phyloP scores from a whole-genome alignment of 1,284 basidiomycete genomes.

The Serendipita sp. region DNA sequence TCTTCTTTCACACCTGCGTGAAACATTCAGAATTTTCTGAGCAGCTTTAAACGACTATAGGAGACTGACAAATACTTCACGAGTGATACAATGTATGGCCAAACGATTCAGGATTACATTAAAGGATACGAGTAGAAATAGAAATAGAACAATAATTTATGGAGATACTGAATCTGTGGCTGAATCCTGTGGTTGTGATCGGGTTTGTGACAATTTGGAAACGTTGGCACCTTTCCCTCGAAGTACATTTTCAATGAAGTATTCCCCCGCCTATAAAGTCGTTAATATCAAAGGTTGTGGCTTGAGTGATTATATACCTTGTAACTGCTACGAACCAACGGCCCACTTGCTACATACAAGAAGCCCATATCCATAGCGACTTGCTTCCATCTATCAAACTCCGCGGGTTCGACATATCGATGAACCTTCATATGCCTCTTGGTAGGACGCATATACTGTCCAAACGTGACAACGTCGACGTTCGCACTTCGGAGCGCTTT shows the following conservation, averaged over 20 bases:
- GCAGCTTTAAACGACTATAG: too few relatives aligned
- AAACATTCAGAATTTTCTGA: too few relatives aligned
- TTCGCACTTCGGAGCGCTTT: conserved; percentile 74
- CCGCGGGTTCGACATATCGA: conserved; percentile 84
- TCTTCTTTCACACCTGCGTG: too few relatives aligned
- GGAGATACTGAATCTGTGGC: not conserved
- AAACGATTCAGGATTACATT: too few relatives aligned
- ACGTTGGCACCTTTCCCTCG: conserved; percentile 32
- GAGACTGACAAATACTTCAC: too few relatives aligned
- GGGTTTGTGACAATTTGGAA: not conserved
- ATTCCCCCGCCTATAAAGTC: conserved; percentile 64
- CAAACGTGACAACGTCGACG: conserved; percentile 97
- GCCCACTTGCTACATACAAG: conserved; percentile 93
- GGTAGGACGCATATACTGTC: conserved; percentile 99
- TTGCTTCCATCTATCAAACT: conserved; percentile 86
- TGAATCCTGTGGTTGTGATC: too few relatives aligned
- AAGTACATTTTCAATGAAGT: conserved; percentile 82
- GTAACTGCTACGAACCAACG: conserved; percentile 90
- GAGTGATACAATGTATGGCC: too few relatives aligned
- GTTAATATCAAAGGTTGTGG: conserved; percentile 4
- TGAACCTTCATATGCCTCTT: conserved; percentile 99
- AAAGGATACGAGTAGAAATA: not conserved
- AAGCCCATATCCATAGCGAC: conserved; percentile 90
- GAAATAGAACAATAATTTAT: not conserved
- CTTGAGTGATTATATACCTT: conserved; percentile 46